phyloP scores from a whole-genome alignment of 345 rosid species.

The Populus euphratica region DNA sequence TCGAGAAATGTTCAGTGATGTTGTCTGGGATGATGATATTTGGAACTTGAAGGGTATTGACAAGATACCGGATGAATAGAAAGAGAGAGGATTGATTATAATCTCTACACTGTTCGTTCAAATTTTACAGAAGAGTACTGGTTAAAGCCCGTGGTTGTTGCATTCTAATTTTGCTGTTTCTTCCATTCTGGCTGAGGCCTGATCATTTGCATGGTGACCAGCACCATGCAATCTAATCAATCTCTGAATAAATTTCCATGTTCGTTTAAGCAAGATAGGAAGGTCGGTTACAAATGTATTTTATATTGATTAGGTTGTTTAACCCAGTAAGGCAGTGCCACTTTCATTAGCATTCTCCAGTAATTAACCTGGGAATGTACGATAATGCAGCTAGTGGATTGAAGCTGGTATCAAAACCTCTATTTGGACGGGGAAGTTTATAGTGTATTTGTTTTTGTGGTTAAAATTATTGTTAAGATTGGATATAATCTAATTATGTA shows the following conservation, averaged over 20 bases:
- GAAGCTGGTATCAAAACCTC: too few species aligned
- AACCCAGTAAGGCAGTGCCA: neutral
- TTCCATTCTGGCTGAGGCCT: neutral
- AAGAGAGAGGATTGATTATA: neutral
- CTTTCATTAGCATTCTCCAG: neutral
- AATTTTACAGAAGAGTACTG: neutral
- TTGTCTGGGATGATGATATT: constrained; percentile 62
- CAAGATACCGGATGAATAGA: constrained; percentile 23
- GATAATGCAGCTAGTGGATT: too few species aligned
- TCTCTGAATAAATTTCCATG: neutral
- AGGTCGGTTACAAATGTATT: neutral
- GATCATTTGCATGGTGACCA: neutral
- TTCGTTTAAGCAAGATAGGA: neutral
- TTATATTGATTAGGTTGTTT: too few species aligned
- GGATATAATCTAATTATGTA: too few species aligned
- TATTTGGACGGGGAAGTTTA: too few species aligned
- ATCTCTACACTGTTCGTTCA: neutral
- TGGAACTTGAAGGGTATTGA: constrained; percentile 53
- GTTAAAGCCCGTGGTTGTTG: neutral
- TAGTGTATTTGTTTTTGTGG: too few species aligned
- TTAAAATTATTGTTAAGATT: too few species aligned
- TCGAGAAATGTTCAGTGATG: constrained; percentile 42
- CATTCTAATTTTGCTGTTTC: neutral
- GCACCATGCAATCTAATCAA: neutral
- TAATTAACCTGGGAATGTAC: too few species aligned